Evolutionary conservation across 2,329 filamentous ascomycete species (phyloP), one percentile per base, ranked within the genome.

Genomic region (Lachnellula willkommii): DNA sequence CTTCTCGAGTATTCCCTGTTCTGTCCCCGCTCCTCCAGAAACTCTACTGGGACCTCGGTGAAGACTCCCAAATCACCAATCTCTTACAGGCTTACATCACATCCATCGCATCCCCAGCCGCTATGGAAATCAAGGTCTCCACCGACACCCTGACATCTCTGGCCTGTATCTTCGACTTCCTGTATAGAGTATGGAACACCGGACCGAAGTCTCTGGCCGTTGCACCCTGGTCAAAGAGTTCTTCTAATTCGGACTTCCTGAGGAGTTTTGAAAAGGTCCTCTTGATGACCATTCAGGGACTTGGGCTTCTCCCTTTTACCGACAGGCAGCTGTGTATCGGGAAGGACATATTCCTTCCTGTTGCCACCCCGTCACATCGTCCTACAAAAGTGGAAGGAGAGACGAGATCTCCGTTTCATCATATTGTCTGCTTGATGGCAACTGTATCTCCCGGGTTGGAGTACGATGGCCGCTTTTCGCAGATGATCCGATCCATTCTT

Each of bases 71-170:
- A 9, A 68, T 75, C 0, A 75, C 72, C 49, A 75, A 72, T 7
- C 75, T 89, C 39, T 89, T 86, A 86, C 70, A 74, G 28, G 75
- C 79, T 1, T 74, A 90, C 12, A 76, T 89, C 45, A 73, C 76
- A 3, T 81, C 85, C 1, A 75, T 91, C 26, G 80, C 84, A 2
- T 79, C 81, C 49, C 88, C 88, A 40, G 86, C 86, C 24, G 80
- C 79, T 43, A 95, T 96, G 71, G 94, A 99, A 71, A 87, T 99
- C 64, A 95, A 93, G 65, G 85, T 92, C 6, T 91, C 90, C 0
- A 81, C 81, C 12, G 93, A 97, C 59, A 89, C 91, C 1, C 88
- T 89, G 66, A 81, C 84, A 58, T 93, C 92, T 56, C 79, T 96
- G 59, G 86, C 88, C 22, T 79, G 83, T 43, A 78, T 91, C 22